A percentile compares a stretch with the other conserved stretches of the same genome.
Evolutionary conservation across 2,329 filamentous ascomycete species (phyloP).

Genomic region (Colletotrichum falcatum): DNA sequence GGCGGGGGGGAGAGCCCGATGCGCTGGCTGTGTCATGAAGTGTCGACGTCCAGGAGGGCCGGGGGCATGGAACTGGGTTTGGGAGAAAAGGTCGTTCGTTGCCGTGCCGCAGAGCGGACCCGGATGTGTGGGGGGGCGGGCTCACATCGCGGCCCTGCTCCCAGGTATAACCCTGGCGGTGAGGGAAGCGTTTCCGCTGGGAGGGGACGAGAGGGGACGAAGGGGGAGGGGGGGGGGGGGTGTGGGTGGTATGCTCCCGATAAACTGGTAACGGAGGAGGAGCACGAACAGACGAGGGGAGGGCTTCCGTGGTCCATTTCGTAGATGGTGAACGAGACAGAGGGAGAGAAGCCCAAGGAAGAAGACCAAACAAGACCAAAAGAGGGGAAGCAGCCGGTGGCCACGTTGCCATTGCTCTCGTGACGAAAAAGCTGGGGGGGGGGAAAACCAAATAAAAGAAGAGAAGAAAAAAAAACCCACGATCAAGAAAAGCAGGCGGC

Average conservation of each 20-base stretch:
- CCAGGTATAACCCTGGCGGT: not conserved
- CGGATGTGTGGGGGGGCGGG: not conserved
- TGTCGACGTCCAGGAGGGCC: not conserved
- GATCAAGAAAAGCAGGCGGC: not conserved
- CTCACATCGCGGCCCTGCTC: not conserved
- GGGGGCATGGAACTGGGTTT: not conserved
- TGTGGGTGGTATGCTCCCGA: not conserved
- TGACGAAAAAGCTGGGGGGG: too few species aligned
- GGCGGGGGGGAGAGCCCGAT: not conserved
- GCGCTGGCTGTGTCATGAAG: not conserved
- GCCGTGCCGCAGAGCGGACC: slow-evolving; percentile 25
- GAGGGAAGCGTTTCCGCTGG: not conserved
- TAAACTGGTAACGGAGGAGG: not conserved
- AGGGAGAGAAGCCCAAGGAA: too few species aligned
- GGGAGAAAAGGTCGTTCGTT: not conserved
- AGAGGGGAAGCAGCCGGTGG: not conserved
- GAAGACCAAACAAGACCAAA: not conserved
- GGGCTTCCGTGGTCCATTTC: too few species aligned
- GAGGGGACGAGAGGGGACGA: too few species aligned
- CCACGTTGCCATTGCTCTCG: too few species aligned
- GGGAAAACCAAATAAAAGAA: not conserved
- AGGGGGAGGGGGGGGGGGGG: too few species aligned
- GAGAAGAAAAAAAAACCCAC: too few species aligned
- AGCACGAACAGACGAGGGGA: too few species aligned
- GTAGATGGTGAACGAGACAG: too few species aligned